phyloP scores from a whole-genome alignment of 1,284 basidiomycete species.

The Cryptococcus sp. region DNA sequence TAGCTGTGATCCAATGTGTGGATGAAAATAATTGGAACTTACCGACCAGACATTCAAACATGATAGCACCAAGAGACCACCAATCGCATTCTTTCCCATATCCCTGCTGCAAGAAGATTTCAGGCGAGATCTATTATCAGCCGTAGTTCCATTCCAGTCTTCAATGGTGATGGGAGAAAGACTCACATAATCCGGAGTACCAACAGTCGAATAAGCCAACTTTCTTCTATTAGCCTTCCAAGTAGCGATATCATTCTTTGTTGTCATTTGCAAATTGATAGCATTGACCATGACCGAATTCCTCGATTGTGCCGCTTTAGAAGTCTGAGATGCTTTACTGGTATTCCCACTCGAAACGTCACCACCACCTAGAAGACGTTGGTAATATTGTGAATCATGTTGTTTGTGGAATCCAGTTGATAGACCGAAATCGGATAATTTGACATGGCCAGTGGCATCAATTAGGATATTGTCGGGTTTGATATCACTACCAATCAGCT shows the following conservation, averaged over 20 bases:
- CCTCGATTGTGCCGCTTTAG: conserved; percentile 50
- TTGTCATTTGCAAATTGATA: conserved; percentile 90
- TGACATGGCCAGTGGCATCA: conserved; percentile 86
- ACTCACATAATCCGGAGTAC: conserved; percentile 85
- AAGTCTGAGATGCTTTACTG: conserved; percentile 6
- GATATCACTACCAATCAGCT: conserved; percentile 64
- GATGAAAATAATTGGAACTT: conserved; percentile 13
- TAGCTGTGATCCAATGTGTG: neutral
- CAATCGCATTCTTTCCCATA: conserved; percentile 98
- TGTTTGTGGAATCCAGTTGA: conserved; percentile 94
- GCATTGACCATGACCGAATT: conserved; percentile 95
- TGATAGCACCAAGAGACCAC: conserved; percentile 97
- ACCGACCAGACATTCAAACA: conserved; percentile 95
- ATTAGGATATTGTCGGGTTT: conserved; percentile 98
- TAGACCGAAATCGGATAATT: conserved; percentile 92
- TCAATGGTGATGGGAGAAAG: neutral
- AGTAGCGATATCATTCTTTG: conserved; percentile 88
- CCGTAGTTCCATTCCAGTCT: neutral
- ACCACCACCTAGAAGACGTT: conserved; percentile 72
- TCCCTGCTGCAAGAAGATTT: conserved; percentile 95
- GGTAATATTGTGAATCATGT: conserved; percentile 92
- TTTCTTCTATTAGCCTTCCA: conserved; percentile 99
- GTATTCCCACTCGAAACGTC: conserved; percentile 32
- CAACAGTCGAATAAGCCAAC: conserved; percentile 95
- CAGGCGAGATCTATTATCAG: conserved; percentile 72